Evolutionary conservation across 192 early-diverging fungal genomes (phyloP), one percentile per base, ranked within the genome.

Genomic region (Coemansia sp.): DNA sequence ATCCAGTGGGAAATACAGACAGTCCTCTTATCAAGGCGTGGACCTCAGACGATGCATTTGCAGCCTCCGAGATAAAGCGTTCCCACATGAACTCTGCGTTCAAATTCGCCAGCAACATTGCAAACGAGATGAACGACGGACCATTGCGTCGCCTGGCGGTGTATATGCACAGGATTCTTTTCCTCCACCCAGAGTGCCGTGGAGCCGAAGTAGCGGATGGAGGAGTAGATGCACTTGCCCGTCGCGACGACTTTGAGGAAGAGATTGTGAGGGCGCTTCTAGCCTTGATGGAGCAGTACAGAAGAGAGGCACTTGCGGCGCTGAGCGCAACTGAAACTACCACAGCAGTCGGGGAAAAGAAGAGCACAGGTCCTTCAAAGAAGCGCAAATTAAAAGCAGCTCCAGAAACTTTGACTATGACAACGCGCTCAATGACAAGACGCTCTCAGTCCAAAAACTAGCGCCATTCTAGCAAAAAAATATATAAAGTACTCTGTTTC

Each of bases 1-100:
- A 12, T 13, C 9, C 11, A 0, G 10, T 0, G 10, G 10, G 10
- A n/a, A n/a, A n/a, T n/a, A n/a, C n/a, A n/a, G n/a, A n/a, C n/a
- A n/a, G n/a, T n/a, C n/a, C n/a, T n/a, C n/a, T n/a, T n/a, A n/a
- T n/a, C n/a, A n/a, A n/a, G n/a, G n/a, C n/a, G n/a, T 44, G 43
- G 43, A 44, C 0, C 12, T 13, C 43, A 2, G 42, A 16, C 1
- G 5, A 16, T 3, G 43, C 43, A 43, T 2, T 43, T 3, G 2
- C 0, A 3, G 11, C 13, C 13, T 15, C 4, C 15, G 3, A 11
- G 13, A 1, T 15, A 16, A 43, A 44, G 15, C n/a, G n/a, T n/a
- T n/a, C n/a, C n/a, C n/a, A n/a, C n/a, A n/a, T n/a, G n/a, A n/a
- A n/a, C n/a, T n/a, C n/a, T n/a, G n/a, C n/a, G n/a, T n/a, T n/a